Base-by-base conservation (phyloP, 257 asterid species). In the Nicotiana undulata region DNA sequence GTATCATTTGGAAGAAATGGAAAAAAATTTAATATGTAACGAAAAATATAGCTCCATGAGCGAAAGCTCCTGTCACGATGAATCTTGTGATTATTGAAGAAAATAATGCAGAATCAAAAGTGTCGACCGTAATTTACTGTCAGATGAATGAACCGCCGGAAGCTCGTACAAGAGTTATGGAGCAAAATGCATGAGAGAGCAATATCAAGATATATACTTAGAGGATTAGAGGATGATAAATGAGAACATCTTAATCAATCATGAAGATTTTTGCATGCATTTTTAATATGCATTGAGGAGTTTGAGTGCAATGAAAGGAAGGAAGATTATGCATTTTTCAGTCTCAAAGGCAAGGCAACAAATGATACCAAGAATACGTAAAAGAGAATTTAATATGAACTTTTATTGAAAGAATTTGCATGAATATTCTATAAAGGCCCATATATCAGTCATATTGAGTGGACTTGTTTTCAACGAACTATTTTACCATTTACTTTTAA, bases 241-340 rank as follows among this genome's bases (percentile, higher is more conserved):
- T 55, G 18, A n/a, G 28, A 61, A 66, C 18, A 44, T 37, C 16
- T 79, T 83, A 67, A 28, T 10, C 16, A 32, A 56, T 72, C 26
- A 55, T 32, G 56, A 66, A 74, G 18, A 79, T 22, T 77, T 58
- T n/a, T 72, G 59, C 75, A 78, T 86, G 89, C 64, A 75, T 76
- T 67, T 24, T 49, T 78, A 13, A 11, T 13, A 3, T 72, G 56
- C 65, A 52, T 29, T 44, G 59, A 64, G 51, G 51, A 24, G 75
- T 80, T 87, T 83, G 74, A 88, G 90, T 88, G 52, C 28, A 74
- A 80, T 81, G 65, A 29, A 87, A 87, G 97, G 9, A 86, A 92
- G 78, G 87, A 84, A 61, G 81, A 61, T 82, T 83, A 70, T 79
- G 82, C 81, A 81, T 60, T 61, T 82, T 32, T 66, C 22, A 55